phyloP scores from a whole-genome alignment of 371 early-diverging fungal genomes.

The Amoeboaphelidium protococcarum region DNA sequence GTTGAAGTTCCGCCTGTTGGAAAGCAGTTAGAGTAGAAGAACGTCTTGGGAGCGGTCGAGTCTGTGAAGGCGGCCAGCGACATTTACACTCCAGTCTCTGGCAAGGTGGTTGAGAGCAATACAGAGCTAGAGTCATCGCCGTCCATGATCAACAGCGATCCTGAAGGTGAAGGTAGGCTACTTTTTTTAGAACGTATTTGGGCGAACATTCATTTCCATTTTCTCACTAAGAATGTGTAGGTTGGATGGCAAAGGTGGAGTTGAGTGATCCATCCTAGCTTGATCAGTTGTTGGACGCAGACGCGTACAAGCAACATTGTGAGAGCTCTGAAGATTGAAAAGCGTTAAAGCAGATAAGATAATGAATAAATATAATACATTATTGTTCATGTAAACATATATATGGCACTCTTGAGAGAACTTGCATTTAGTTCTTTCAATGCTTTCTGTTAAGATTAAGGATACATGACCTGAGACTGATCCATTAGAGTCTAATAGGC shows the following conservation, averaged over 20 bases:
- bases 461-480: too few relatives aligned
- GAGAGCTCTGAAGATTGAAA: constrained; percentile 14
- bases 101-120: constrained; percentile 56
- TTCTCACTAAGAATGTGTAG: constrained; percentile 12
- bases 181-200: neutral
- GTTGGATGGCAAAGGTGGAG: constrained; percentile 82
- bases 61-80: constrained; percentile 87
- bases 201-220: neutral
- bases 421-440: too few relatives aligned
- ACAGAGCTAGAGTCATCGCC: constrained; percentile 28
- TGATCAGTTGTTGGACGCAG: constrained; percentile 38
- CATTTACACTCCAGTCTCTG: constrained; percentile 63
- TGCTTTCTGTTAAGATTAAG: too few relatives aligned
- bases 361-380: too few relatives aligned
- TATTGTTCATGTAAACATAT: too few relatives aligned
- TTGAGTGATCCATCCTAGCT: constrained; percentile 33
- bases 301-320: constrained; percentile 20
- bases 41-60: constrained; percentile 59
- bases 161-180: constrained; percentile 41
- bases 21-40: constrained; percentile 21
- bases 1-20: constrained; percentile 51
- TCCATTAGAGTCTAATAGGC: too few relatives aligned
- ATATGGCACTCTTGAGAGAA: too few relatives aligned
- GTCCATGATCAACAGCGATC: constrained; percentile 39
- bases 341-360: too few relatives aligned